These are phyloP conservation scores for Asterochloris sp. DNA, from an alignment of 139 green algal species.

Conservation along the genomic window DNA sequence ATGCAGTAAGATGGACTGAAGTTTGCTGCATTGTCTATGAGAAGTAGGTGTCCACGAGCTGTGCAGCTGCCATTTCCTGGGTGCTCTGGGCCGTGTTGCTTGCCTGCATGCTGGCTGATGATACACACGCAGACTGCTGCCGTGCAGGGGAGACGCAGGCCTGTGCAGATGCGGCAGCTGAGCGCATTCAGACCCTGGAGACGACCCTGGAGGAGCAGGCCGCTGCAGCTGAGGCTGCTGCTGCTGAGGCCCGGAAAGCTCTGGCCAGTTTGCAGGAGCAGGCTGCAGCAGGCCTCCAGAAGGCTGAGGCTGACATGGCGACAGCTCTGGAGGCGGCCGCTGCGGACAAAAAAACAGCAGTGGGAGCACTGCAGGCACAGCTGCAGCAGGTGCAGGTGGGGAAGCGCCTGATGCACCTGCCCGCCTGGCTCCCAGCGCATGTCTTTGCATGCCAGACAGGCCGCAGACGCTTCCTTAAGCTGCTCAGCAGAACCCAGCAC, in stretches of 20 bases:
- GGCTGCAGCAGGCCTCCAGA: not conserved
- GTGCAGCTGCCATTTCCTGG: no score
- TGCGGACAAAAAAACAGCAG: not conserved
- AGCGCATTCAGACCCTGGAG: constrained; percentile 64
- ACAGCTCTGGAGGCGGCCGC: constrained; percentile 17
- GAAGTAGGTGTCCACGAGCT: no score
- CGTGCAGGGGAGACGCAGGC: constrained; percentile 62
- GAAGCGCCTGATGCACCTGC: no score
- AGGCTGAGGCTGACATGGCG: constrained; percentile 4
- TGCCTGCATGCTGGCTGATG: no score
- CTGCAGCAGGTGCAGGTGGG: no score
- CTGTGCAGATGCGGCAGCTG: constrained; percentile 57
- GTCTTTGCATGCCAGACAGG: no score
- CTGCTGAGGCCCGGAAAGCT: constrained; percentile 11
- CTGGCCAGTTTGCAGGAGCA: constrained; percentile 6
- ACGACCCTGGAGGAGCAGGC: constrained; percentile 45
- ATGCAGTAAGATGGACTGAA: no score
- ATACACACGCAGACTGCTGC: no score
- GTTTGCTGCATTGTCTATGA: no score
- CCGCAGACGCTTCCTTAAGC: not conserved
- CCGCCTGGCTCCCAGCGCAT: not conserved
- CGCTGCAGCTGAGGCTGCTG: constrained; percentile 35
- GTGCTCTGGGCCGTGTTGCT: no score
- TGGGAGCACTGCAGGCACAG: not conserved
- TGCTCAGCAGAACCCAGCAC: not conserved